Percentiles rank a stretch among this genome's conserved stretches.
Conservation (phyloP, 306 rosid genomes). For the Cyclanthera cordifolia region DNA sequence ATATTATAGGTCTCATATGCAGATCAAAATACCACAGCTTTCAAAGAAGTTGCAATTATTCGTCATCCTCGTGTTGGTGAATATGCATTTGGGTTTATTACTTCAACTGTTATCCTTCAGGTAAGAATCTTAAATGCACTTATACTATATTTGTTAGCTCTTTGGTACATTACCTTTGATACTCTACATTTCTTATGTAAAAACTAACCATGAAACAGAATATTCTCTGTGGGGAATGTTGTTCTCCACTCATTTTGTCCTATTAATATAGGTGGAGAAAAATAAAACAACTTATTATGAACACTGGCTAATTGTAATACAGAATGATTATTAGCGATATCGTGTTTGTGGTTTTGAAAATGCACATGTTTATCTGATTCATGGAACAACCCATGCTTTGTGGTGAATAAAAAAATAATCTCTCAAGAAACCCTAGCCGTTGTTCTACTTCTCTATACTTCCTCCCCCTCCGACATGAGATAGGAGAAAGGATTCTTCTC, state of each 20-base stretch:
- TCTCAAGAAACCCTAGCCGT: neutral
- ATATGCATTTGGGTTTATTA: constrained; percentile 37
- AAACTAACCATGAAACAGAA: too few relatives aligned
- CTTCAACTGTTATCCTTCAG: constrained; percentile 75
- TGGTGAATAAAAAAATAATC: too few relatives aligned
- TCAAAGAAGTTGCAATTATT: constrained; percentile 87
- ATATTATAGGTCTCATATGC: constrained; percentile 15
- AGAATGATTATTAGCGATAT: neutral
- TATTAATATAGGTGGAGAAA: neutral
- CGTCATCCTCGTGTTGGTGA: constrained; percentile 85
- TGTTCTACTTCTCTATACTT: neutral
- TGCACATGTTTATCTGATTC: neutral
- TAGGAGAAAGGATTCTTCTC: too few relatives aligned
- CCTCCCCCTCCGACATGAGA: too few relatives aligned
- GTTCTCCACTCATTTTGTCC: neutral
- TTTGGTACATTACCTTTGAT: too few relatives aligned
- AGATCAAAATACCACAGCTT: constrained; percentile 90
- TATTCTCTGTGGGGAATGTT: neutral
- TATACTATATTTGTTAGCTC: neutral
- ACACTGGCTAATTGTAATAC: neutral
- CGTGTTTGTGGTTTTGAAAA: neutral
- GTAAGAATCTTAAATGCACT: constrained; percentile 17
- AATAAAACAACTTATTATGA: neutral
- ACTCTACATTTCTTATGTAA: too few relatives aligned
- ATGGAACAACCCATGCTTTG: neutral